Evolutionary conservation across 306 rosid species (phyloP), one percentile per base, ranked within the genome.

Genomic region (Cyclanthera cordifolia): DNA sequence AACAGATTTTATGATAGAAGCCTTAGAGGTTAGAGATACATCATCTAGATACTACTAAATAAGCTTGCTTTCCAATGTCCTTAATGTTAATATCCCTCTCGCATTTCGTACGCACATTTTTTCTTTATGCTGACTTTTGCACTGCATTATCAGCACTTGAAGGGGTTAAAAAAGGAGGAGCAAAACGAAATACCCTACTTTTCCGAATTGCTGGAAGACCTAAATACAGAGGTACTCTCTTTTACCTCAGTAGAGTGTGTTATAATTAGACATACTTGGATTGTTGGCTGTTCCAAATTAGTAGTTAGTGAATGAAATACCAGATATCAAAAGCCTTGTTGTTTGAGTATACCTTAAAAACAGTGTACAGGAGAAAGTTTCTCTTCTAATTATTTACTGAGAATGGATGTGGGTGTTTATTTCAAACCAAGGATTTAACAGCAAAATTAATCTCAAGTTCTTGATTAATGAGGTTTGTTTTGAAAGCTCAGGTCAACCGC

Each of bases 111-210:
- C 9, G 24, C 73, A 75, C 21, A 46, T 47, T 27, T 58, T 74
- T 67, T 69, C 59, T 76, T 80, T 63, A 83, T 46, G 58, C 61
- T 52, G 71, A 60, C 63, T 75, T 77, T 55, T 77, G 65, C 72
- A 57, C 53, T 78, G 70, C 69, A 66, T 30, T 74, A 66, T 53
- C 95, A 85, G 95, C 77, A 80, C 70, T 71, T 89, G 89, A 84
- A 76, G 67, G 80, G 80, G 71, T 76, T 82, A 47, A 76, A 78
- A 70, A 65, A 60, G 61, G 85, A 73, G 71, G 72, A 79, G 82
- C 80, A 67, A 69, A 82, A 81, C 70, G 93, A 85, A 79, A 81
- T 89, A 74, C 85, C 93, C 7, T 58, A 32, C 76, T 75, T 87
- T 45, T 32, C 83, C 74, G 96, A 89, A 41, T 75, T 82, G 75